phyloP scores from a whole-genome alignment of 2,329 filamentous ascomycete genomes.

The Aspergillus nomiae region DNA sequence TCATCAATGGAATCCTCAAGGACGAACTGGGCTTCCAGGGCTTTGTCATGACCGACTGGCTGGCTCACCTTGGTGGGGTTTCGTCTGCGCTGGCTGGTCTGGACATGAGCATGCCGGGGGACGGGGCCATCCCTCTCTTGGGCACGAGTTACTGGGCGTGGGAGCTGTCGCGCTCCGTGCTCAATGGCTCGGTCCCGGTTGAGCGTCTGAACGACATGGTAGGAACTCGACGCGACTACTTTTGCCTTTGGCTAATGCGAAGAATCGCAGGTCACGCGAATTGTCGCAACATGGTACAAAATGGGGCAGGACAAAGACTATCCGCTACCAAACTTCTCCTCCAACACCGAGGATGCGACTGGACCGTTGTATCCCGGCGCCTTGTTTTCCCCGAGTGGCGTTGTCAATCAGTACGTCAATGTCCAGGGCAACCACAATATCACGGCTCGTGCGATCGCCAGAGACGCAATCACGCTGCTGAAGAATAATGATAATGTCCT shows the following conservation, averaged over 20 bases:
- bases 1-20: slow-evolving; percentile 70
- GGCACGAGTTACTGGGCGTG: slow-evolving; percentile 59
- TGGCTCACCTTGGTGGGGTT: slow-evolving; percentile 62
- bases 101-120: slow-evolving; percentile 72
- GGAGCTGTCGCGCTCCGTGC: slow-evolving; percentile 56
- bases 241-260: background rate
- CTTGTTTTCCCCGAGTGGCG: slow-evolving; percentile 60
- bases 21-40: slow-evolving; percentile 75
- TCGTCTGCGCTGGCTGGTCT: slow-evolving; percentile 63
- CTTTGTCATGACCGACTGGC: slow-evolving; percentile 71
- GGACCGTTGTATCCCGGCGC: slow-evolving; percentile 62
- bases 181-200: slow-evolving; percentile 61
- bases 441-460: slow-evolving; percentile 54
- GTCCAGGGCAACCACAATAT: slow-evolving; percentile 57
- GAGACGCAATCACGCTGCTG: slow-evolving; percentile 59
- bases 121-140: slow-evolving; percentile 54
- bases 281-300: slow-evolving; percentile 60
- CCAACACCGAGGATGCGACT: slow-evolving; percentile 57
- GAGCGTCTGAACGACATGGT: slow-evolving; percentile 57
- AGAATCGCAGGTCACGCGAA: slow-evolving; percentile 50
- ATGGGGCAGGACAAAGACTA: slow-evolving; percentile 61
- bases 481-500: slow-evolving; percentile 65
- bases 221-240: background rate
- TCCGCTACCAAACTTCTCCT: slow-evolving; percentile 61
- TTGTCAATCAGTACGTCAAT: slow-evolving; percentile 70